Conservation (phyloP, 805 yeast species). For the Metschnikowia rubicola region DNA sequence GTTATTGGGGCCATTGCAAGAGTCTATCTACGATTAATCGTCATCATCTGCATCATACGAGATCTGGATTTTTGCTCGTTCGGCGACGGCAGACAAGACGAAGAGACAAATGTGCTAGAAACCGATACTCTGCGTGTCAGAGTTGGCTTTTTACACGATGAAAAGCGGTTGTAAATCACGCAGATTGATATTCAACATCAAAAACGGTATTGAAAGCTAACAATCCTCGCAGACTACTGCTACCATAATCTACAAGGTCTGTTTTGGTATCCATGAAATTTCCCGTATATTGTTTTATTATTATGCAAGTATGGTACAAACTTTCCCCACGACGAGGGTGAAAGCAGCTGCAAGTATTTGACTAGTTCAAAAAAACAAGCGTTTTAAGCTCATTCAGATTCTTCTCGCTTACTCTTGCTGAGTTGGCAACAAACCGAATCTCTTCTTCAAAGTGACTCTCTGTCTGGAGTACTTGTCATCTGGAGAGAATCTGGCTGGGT, state of each 20-base stretch:
- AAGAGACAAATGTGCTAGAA: too few species aligned
- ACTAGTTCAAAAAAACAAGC: not conserved
- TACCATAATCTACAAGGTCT: not conserved
- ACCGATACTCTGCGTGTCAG: too few species aligned
- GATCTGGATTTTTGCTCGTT: too few species aligned
- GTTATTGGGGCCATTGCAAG: too few species aligned
- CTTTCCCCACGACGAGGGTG: not conserved
- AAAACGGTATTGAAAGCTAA: too few species aligned
- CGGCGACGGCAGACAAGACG: too few species aligned
- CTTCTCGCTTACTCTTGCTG: conserved; percentile 34
- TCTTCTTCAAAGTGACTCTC: conserved; percentile 95
- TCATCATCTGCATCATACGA: too few species aligned
- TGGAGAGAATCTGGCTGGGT: conserved; percentile 99
- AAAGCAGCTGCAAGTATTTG: not conserved
- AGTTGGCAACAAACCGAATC: conserved; percentile 84
- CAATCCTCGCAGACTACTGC: too few species aligned
- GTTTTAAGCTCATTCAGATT: not conserved
- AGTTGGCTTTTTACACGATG: too few species aligned
- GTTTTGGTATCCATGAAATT: not conserved
- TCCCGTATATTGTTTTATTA: conserved; percentile 1
- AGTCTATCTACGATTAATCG: too few species aligned
- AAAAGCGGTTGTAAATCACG: too few species aligned
- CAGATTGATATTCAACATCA: too few species aligned
- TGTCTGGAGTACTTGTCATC: conserved; percentile 99
- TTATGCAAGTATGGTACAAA: conserved; percentile 11